Base-by-base conservation (phyloP, 2,329 filamentous ascomycete genomes). In the Fusarium redolens region DNA sequence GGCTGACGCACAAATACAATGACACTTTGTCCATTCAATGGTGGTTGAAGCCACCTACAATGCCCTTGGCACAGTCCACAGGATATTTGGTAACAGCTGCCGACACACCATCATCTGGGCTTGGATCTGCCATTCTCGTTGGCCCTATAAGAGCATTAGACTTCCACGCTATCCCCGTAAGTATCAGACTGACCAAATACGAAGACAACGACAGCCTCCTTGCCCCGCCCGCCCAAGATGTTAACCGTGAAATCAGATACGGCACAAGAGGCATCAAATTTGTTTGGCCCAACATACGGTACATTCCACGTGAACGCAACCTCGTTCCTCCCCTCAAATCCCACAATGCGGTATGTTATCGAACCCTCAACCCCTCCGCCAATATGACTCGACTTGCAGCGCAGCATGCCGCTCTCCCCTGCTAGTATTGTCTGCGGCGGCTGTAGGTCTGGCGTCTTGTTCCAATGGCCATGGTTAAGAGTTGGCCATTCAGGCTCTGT, bases 141-240 rank as follows among this genome's bases (percentile, higher is more conserved):
- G 41, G 60, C 17, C 63, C 63, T 66, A 20, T 25, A 9, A 6
- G 0, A 18, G 7, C 4, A 37, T 64, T 12, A 37, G 33, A 7
- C 12, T 48, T n/a, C 3, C 5, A 17, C 1, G n/a, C 22, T 12
- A 31, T 10, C 4, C 7, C 3, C 22, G 2, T 7, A 5, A 3
- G 12, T 1, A n/a, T 4, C 7, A 25, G 7, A 63, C 63, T 63
- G 22, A 69, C 66, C 62, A 30, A 68, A 58, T 3, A 69, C 56
- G 38, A 68, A 68, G 17, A 68, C 28, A 18, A 48, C 65, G 2
- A 66, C 62, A 45, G 65, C 40, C 33, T 66, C 62, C 8, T 35
- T 67, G 0, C 63, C 63, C 13, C 38, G 33, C 18, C 66, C 63
- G 7, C 63, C 63, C 22, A 69, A 7, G 4, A 58, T 30, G 11